Percentiles rank a stretch among this genome's conserved stretches.
Evolutionary conservation across 768 basidiomycete genomes (phyloP).

Genomic region (Hypholoma sublateritium): DNA sequence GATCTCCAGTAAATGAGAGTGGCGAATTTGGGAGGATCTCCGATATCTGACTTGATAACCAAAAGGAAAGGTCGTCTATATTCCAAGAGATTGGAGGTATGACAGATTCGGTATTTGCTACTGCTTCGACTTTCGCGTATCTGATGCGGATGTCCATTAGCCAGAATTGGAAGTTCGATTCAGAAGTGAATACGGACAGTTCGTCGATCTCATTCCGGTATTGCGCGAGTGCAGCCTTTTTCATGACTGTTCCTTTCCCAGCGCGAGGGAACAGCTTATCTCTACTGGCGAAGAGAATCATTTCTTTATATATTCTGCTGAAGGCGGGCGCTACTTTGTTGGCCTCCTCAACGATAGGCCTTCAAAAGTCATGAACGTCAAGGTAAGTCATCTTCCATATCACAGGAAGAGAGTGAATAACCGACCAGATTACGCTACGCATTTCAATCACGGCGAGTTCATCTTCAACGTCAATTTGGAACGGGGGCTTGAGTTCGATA

Average conservation of each 20-base stretch:
- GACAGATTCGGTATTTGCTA: constrained; percentile 5
- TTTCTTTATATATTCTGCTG: constrained; percentile 50
- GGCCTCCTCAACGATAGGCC: constrained; percentile 42
- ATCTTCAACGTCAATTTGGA: constrained; percentile 27
- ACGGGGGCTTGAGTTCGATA: constrained; percentile 27
- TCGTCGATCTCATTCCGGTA: constrained; percentile 49
- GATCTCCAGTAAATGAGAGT: constrained; percentile 7
- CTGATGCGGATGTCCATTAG: constrained; percentile 1
- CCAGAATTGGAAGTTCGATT: background rate
- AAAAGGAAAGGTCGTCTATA: constrained; percentile 5
- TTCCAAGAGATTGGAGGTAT: constrained; percentile 17
- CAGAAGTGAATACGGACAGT: constrained; percentile 30
- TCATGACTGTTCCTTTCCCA: constrained; percentile 48
- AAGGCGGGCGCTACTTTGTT: constrained; percentile 42
- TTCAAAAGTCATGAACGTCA: constrained; percentile 5
- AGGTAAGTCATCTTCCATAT: too few species aligned
- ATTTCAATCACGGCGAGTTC: constrained; percentile 21
- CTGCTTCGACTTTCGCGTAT: constrained; percentile 17
- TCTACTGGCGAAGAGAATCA: constrained; percentile 42
- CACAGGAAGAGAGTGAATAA: too few species aligned
- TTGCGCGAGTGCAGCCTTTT: constrained; percentile 38
- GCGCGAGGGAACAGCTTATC: constrained; percentile 42
- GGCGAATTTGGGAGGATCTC: constrained; percentile 11
- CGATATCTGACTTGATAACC: constrained; percentile 16
- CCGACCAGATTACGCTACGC: constrained; percentile 37